Percentiles rank a stretch among this genome's conserved stretches.
phyloP scores from a whole-genome alignment of 352 stramenopile species.

The Phytophthora pseudosyringae region DNA sequence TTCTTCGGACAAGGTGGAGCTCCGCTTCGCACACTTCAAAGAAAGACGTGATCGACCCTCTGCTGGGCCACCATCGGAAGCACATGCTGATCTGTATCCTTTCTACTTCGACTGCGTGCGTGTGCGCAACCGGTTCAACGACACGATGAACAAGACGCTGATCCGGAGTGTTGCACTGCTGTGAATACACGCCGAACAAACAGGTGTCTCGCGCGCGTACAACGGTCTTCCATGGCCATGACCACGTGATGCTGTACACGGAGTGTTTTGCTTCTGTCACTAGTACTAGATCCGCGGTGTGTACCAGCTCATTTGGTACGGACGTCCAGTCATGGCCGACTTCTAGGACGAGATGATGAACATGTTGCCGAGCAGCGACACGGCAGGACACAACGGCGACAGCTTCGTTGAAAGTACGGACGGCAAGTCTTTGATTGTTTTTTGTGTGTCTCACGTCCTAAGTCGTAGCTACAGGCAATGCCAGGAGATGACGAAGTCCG shows the following conservation, averaged over 20 bases:
- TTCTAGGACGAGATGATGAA: constrained; percentile 88
- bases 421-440: constrained; percentile 61
- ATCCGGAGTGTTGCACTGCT: constrained; percentile 71
- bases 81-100: constrained; percentile 83
- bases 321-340: constrained; percentile 59
- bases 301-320: constrained; percentile 83
- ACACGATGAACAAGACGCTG: constrained; percentile 76
- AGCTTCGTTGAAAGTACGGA: constrained; percentile 28
- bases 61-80: constrained; percentile 70
- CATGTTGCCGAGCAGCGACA: constrained; percentile 51
- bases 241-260: constrained; percentile 82
- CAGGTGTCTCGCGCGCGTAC: constrained; percentile 76
- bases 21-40: constrained; percentile 82
- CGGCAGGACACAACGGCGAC: constrained; percentile 27
- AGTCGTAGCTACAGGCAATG: too few relatives aligned
- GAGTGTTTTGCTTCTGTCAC: constrained; percentile 90
- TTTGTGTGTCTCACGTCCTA: too few relatives aligned
- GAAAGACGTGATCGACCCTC: constrained; percentile 76
- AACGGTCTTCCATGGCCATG: constrained; percentile 76
- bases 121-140: constrained; percentile 83
- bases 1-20: constrained; percentile 56
- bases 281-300: constrained; percentile 81
- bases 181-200: constrained; percentile 74
- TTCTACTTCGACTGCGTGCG: constrained; percentile 90
- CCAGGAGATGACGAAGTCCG: too few relatives aligned